Conservation (phyloP, 2,329 filamentous ascomycete species). For the Colletotrichum shisoi region DNA sequence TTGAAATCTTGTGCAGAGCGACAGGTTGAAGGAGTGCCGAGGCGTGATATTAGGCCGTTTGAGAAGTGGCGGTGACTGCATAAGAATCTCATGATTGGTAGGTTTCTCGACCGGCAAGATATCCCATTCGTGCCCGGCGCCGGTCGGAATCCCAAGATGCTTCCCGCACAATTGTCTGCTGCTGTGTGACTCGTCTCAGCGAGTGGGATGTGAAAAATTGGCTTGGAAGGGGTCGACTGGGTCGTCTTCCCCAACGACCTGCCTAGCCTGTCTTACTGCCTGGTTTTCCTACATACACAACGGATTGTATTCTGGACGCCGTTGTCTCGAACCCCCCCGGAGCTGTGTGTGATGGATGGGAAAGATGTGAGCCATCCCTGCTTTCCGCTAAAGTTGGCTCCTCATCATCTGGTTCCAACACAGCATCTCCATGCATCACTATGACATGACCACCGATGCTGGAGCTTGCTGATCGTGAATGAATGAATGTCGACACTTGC, state of each 20-base stretch:
- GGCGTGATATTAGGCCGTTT: not conserved
- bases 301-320: conserved; percentile 14
- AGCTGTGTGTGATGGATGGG: conserved; percentile 8
- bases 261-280: conserved; percentile 3
- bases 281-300: conserved; percentile 13
- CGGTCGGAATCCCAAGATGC: conserved; percentile 16
- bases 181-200: conserved; percentile 25
- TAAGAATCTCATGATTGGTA: conserved; percentile 34
- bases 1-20: conserved; percentile 3
- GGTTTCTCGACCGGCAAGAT: conserved; percentile 24
- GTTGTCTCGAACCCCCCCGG: conserved; percentile 17
- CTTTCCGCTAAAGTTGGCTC: conserved; percentile 2
- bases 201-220: conserved; percentile 23
- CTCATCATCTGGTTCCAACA: not conserved
- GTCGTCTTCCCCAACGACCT: conserved; percentile 26
- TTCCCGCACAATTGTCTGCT: conserved; percentile 29
- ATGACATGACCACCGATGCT: too few relatives aligned
- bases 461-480: too few relatives aligned
- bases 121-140: conserved; percentile 32
- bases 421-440: not conserved
- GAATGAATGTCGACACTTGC: too few relatives aligned
- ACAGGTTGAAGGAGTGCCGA: conserved; percentile 17
- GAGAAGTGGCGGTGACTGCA: conserved; percentile 38
- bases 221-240: conserved; percentile 9
- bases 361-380: not conserved